Conservation (phyloP, 2,329 filamentous ascomycete genomes). For the Clonostachys byssicola region DNA sequence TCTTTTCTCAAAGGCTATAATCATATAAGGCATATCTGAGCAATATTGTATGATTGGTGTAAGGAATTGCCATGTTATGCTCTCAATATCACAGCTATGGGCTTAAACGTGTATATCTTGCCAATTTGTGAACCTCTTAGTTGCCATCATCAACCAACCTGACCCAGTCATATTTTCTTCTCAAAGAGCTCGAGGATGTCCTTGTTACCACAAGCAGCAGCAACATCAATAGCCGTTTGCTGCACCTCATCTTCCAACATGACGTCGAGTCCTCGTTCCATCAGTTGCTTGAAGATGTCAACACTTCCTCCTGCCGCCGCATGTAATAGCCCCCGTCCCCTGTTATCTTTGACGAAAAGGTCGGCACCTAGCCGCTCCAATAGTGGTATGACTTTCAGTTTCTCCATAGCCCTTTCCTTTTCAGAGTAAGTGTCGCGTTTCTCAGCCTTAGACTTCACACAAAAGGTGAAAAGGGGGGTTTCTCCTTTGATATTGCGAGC, state of each 20-base stretch:
- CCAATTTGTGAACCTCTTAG: constrained; percentile 7
- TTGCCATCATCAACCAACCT: constrained; percentile 43
- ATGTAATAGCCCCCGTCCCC: neutral
- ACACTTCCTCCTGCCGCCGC: neutral
- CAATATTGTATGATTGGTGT: no score
- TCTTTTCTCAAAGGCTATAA: no score
- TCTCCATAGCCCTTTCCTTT: neutral
- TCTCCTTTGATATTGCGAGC: neutral
- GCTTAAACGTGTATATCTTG: no score
- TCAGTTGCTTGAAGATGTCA: neutral
- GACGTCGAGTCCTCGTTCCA: neutral
- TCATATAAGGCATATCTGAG: no score
- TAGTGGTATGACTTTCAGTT: neutral
- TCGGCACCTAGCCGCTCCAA: neutral
- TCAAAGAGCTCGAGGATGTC: neutral
- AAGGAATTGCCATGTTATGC: no score
- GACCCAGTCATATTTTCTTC: constrained; percentile 28
- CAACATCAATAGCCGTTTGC: neutral
- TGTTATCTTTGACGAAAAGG: neutral
- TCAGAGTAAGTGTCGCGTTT: neutral
- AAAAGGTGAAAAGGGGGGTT: neutral
- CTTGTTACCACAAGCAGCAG: neutral
- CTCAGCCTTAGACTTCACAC: neutral
- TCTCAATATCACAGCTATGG: no score
- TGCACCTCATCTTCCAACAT: neutral